Conservation (phyloP, 768 basidiomycete species). For the Dentipellis sp. region DNA sequence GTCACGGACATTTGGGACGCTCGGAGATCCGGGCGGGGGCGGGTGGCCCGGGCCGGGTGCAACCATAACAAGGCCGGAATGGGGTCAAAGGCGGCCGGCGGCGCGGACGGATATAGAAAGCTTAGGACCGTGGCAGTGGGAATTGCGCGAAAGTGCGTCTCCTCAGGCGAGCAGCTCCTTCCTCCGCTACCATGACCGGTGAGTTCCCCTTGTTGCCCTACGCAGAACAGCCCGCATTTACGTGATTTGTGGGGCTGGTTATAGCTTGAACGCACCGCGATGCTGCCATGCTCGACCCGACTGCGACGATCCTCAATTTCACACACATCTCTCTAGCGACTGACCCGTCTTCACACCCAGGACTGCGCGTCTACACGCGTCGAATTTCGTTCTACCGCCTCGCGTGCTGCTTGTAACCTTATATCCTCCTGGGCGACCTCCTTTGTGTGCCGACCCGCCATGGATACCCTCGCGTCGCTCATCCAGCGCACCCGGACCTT, state of each 20-base stretch:
- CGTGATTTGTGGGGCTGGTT: background rate
- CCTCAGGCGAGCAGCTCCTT: background rate
- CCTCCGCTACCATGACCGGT: background rate
- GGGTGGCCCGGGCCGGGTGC: background rate
- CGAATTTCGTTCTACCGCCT: background rate
- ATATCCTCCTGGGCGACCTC: background rate
- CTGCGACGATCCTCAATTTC: background rate
- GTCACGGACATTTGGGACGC: background rate
- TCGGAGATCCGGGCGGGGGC: background rate
- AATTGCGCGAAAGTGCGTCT: background rate
- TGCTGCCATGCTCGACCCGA: background rate
- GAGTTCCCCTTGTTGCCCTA: background rate
- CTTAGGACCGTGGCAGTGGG: background rate
- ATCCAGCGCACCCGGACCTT: conserved; percentile 28
- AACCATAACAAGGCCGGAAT: too few relatives aligned
- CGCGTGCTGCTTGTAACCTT: background rate
- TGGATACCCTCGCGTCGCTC: conserved; percentile 13
- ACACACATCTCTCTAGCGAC: background rate
- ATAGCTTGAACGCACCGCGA: background rate
- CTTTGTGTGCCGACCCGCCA: conserved; percentile 4
- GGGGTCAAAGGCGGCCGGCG: too few relatives aligned
- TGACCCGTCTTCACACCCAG: background rate
- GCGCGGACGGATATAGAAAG: background rate
- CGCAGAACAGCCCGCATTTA: background rate
- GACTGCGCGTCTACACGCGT: background rate